A percentile compares a stretch with the other conserved stretches of the same genome.
These are phyloP conservation scores for Dendrostoma leiphaemia DNA, from an alignment of 2,329 filamentous ascomycete species.

Conservation along the genomic window DNA sequence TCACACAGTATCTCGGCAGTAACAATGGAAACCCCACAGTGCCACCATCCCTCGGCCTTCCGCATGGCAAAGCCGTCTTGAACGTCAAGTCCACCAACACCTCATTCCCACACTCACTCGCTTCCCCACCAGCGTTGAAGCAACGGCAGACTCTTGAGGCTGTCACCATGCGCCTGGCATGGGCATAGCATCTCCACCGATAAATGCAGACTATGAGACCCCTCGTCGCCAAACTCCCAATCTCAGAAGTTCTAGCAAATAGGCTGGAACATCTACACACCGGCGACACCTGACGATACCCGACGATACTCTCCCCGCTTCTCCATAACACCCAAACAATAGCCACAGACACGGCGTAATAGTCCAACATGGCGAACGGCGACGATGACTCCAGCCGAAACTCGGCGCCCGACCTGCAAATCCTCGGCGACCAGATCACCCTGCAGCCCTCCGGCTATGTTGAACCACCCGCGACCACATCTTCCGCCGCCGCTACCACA, in stretches of 20 bases:
- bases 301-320: not conserved
- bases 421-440: conserved; percentile 71
- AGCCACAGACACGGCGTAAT: too few relatives aligned
- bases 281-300: too few relatives aligned
- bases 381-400: conserved; percentile 39
- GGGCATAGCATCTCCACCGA: too few relatives aligned
- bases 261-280: too few relatives aligned
- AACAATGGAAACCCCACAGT: too few relatives aligned
- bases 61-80: too few relatives aligned
- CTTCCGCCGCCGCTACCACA: not conserved
- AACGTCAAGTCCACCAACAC: not conserved
- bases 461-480: conserved; percentile 42
- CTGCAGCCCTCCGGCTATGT: conserved; percentile 71
- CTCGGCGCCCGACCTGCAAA: conserved; percentile 73
- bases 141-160: not conserved
- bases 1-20: not conserved
- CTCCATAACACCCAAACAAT: not conserved
- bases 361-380: conserved; percentile 32
- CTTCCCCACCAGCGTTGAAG: too few relatives aligned
- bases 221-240: too few relatives aligned
- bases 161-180: not conserved
- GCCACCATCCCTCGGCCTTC: too few relatives aligned
- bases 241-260: too few relatives aligned
- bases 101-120: not conserved
- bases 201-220: too few relatives aligned